Evolutionary conservation across 2,329 filamentous ascomycete species (phyloP).

Genomic region (Aspergillus sp.): DNA sequence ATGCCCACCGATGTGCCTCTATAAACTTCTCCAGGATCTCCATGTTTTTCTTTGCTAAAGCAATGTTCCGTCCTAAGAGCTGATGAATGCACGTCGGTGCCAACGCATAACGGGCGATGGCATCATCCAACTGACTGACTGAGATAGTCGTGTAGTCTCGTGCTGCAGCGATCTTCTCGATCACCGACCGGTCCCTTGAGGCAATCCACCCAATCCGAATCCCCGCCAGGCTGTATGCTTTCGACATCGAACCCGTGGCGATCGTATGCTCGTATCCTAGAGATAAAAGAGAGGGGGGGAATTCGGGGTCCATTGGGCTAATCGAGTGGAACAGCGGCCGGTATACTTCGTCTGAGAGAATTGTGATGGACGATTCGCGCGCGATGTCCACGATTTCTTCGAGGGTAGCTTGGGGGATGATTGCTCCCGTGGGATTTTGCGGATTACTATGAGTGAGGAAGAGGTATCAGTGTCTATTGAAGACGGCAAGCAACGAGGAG

Average conservation of each 20-base stretch:
- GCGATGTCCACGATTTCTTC: slow-evolving; percentile 62
- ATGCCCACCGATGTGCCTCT: slow-evolving; percentile 60
- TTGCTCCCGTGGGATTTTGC: slow-evolving; percentile 76
- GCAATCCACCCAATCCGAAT: slow-evolving; percentile 82
- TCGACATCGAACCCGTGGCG: slow-evolving; percentile 77
- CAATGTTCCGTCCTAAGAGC: slow-evolving; percentile 62
- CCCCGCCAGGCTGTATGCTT: slow-evolving; percentile 79
- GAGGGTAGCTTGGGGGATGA: slow-evolving; percentile 61
- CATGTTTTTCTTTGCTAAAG: slow-evolving; percentile 66
- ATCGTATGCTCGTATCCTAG: slow-evolving; percentile 70
- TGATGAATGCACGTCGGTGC: slow-evolving; percentile 61
- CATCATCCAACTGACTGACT: slow-evolving; percentile 78
- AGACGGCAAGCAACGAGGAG: not conserved
- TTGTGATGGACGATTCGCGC: slow-evolving; percentile 57
- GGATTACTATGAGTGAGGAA: slow-evolving; percentile 60
- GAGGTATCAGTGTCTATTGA: slow-evolving; percentile 58
- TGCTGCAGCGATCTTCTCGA: slow-evolving; percentile 61
- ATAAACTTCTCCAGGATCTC: slow-evolving; percentile 66
- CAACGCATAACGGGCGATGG: slow-evolving; percentile 72
- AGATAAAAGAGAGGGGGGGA: slow-evolving; percentile 67
- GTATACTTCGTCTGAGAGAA: slow-evolving; percentile 79
- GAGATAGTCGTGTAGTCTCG: slow-evolving; percentile 85
- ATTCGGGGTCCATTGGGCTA: slow-evolving; percentile 50
- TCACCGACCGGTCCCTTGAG: slow-evolving; percentile 59
- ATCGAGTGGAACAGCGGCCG: slow-evolving; percentile 75